Conservation (phyloP, 257 asterid genomes). For the Schizonepeta tenuifolia region DNA sequence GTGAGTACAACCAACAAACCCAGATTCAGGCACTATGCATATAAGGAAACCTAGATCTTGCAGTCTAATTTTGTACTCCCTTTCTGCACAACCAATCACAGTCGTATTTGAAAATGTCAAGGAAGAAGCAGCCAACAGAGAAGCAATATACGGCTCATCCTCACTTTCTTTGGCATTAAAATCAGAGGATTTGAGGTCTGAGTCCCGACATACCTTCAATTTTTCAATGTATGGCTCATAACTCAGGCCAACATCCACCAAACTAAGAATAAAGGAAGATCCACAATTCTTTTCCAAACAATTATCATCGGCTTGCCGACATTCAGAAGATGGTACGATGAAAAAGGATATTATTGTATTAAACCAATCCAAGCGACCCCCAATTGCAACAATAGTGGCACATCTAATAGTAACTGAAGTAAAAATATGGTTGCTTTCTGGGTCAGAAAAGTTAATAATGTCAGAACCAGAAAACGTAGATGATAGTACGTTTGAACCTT, state of each 20-base stretch:
- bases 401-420: conserved; percentile 65
- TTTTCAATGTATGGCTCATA: conserved; percentile 73
- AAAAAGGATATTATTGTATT: conserved; percentile 65
- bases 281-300: conserved; percentile 48
- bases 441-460: conserved; percentile 66
- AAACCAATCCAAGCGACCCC: conserved; percentile 98
- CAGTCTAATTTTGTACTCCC: conserved; percentile 62
- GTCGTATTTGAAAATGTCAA: conserved; percentile 64
- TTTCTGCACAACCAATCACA: conserved; percentile 46
- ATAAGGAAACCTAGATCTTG: conserved; percentile 89
- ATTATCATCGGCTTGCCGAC: conserved; percentile 49
- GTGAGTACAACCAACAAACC: conserved; percentile 46
- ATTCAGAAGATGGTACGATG: conserved; percentile 54
- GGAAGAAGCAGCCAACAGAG: conserved; percentile 87
- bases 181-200: conserved; percentile 39
- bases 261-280: conserved; percentile 78
- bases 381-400: conserved; percentile 80
- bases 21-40: conserved; percentile 49
- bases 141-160: conserved; percentile 60
- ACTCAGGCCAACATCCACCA: conserved; percentile 84
- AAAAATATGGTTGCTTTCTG: conserved; percentile 57
- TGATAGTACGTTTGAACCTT: conserved; percentile 80
- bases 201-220: conserved; percentile 31
- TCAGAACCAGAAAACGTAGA: conserved; percentile 77
- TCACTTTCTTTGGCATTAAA: conserved; percentile 37